Percentiles rank a stretch among this genome's conserved stretches.
Evolutionary conservation across 2,329 filamentous ascomycete species (phyloP).

Genomic region (Microdochium trichocladiopsis): DNA sequence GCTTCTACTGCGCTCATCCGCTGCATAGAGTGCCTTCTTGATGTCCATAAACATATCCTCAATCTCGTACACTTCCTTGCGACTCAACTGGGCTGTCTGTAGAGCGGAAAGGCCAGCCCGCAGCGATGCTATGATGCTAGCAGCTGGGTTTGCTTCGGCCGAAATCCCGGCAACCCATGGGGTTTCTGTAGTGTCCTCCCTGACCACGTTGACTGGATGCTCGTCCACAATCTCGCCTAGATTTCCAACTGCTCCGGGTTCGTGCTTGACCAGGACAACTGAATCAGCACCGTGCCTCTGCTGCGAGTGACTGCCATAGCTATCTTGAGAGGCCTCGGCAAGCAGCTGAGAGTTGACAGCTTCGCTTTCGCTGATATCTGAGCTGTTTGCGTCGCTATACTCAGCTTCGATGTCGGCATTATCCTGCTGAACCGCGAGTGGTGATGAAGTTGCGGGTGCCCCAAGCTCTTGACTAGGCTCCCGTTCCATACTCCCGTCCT

Average conservation of each 20-base stretch:
- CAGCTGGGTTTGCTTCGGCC: slow-evolving; percentile 25
- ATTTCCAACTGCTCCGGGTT: neutral
- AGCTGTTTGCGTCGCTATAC: slow-evolving; percentile 7
- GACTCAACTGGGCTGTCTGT: slow-evolving; percentile 50
- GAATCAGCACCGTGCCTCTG: neutral
- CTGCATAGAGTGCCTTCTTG: slow-evolving; percentile 65
- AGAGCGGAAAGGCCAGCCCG: slow-evolving; percentile 52
- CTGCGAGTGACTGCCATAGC: slow-evolving; percentile 5
- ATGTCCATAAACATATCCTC: slow-evolving; percentile 78
- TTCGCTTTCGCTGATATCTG: slow-evolving; percentile 15
- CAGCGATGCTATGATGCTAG: slow-evolving; percentile 46
- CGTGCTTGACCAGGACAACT: neutral
- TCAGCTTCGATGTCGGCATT: neutral
- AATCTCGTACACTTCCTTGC: slow-evolving; percentile 60
- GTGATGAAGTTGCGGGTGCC: neutral
- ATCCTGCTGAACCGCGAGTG: neutral
- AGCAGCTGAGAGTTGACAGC: slow-evolving; percentile 21
- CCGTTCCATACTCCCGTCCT: neutral
- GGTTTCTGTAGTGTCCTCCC: slow-evolving; percentile 6
- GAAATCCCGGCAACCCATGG: neutral
- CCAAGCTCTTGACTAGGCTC: neutral
- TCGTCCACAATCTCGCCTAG: neutral
- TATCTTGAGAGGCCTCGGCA: slow-evolving; percentile 22
- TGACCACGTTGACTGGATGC: neutral
- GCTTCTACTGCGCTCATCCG: slow-evolving; percentile 47